Base-by-base conservation (phyloP, 2,329 filamentous ascomycete genomes). In the Botrytis aclada region DNA sequence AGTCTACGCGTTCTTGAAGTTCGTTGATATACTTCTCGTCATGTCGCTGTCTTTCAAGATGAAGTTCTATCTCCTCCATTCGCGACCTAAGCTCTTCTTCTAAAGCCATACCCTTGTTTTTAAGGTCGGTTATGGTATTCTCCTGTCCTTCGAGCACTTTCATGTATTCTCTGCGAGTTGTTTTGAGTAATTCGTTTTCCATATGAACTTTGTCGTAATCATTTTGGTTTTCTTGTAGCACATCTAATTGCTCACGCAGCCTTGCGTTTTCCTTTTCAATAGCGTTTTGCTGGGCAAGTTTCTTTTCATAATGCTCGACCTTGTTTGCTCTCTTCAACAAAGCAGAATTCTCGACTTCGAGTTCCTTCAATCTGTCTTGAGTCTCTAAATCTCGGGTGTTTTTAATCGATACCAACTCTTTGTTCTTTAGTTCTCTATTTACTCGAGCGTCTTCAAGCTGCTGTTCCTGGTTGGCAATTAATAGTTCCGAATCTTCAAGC, bases 391-490 rank as follows among this genome's bases (percentile, higher is more conserved):
- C 79, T n/a, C 47, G 63, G 82, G 85, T 72, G 81, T 82, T 69
- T 34, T 83, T 83, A 43, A 88, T 81, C 58, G 82, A 81, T 69
- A 83, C 81, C 51, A 88, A 84, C 75, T 89, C 87, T 74, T 83
- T 83, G 70, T 83, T 81, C 45, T 88, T 79, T 41, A 81, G 83
- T 61, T 84, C 83, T 76, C 83, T 79, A 4, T 83, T 80, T 25
- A 83, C 80, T 29, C 83, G 82, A 74, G 86, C 81, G 45, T 86
- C 84, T 72, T 92, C 88, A 18, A 91, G 82, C 77, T 92, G 88
- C 32, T 87, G 86, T 80, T 95, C 92, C 77, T 93, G 88, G 37
- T 85, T 87, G 56, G 89, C 89, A 78, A 95, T 94, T 67, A 93
- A 84, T 73, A 91, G 86, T 80, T 93, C 90, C 78, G 92, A 89